These are phyloP conservation scores for Colletotrichum gloeosporioides DNA, from an alignment of 2,329 filamentous ascomycete species.

Conservation along the genomic window DNA sequence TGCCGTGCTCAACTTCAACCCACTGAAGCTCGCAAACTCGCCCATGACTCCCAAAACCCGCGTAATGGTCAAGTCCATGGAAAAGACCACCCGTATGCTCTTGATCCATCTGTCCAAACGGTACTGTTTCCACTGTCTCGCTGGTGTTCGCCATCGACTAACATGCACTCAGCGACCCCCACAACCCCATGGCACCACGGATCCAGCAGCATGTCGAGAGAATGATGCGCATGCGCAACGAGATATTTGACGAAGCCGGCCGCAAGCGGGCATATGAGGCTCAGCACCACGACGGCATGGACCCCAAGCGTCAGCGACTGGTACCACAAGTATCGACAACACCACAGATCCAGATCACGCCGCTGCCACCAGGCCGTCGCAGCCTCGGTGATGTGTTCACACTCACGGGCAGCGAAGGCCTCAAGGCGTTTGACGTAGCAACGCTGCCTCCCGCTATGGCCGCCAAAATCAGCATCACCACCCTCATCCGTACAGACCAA, in stretches of 20 bases:
- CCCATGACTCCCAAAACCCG: conserved; percentile 80
- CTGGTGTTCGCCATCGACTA: conserved; percentile 18
- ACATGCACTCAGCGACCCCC: conserved; percentile 69
- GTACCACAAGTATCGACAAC: conserved; percentile 27
- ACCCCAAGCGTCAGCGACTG: conserved; percentile 84
- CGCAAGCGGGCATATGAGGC: conserved; percentile 78
- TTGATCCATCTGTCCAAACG: conserved; percentile 83
- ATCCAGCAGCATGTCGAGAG: conserved; percentile 90
- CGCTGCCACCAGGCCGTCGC: conserved; percentile 76
- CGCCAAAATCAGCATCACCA: conserved; percentile 79
- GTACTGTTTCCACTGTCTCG: conserved; percentile 46
- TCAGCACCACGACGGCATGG: conserved; percentile 74
- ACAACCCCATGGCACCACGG: conserved; percentile 74
- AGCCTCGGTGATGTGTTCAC: conserved; percentile 87
- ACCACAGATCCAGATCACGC: conserved; percentile 63
- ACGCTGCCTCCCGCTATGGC: conserved; percentile 78
- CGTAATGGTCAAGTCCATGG: conserved; percentile 90
- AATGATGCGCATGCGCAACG: conserved; percentile 76
- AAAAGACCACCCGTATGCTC: conserved; percentile 86
- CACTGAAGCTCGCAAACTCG: conserved; percentile 78
- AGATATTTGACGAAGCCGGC: conserved; percentile 78
- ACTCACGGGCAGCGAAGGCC: conserved; percentile 75
- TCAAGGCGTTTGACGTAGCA: conserved; percentile 83
- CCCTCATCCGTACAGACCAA: conserved; percentile 75
- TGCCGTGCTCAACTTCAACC: conserved; percentile 89